Evolutionary conservation across 345 rosid species (phyloP), one percentile per base, ranked within the genome.

Genomic region (Gossypium mustelinum): DNA sequence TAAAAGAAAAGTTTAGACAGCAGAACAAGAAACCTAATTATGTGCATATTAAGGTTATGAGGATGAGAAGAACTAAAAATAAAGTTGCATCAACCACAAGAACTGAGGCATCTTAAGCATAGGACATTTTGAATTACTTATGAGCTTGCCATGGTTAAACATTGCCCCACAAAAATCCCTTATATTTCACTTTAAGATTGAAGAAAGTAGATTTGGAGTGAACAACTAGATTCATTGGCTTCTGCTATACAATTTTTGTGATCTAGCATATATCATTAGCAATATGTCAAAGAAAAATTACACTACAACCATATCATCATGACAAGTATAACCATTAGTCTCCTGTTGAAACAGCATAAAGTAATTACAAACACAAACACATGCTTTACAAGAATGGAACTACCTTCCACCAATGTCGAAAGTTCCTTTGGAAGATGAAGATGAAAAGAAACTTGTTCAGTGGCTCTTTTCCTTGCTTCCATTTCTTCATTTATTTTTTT

Each of bases 331-430:
- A 70, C 13, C 13, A 27, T 69, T 43, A 59, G 60, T 59, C 39
- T n/a, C 22, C 9, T 71, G 18, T 41, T 48, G 44, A 63, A 64
- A 13, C 14, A 48, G 50, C 45, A 24, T 25, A 25, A 11, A 56
- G 48, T 39, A 8, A 73, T 64, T 50, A 44, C 18, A 62, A 74
- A 76, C 61, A 52, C 20, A 69, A 68, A 25, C 62, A 59, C 51
- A 47, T 25, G 62, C 72, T 69, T 24, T 76, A 45, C 43, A 50
- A 52, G 78, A 75, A 68, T 54, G 13, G 70, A 44, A 25, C 29
- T 89, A 95, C 99, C 99, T 91, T 93, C 94, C 73, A 85, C 82
- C 81, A 87, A 79, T 83, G 86, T 82, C 73, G 84, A 83, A 73
- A 91, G 80, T 73, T 87, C 84, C 71, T 79, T 85, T 24, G 94